Base-by-base conservation (phyloP, 1,284 basidiomycete species). In the Trametes polyzona region DNA sequence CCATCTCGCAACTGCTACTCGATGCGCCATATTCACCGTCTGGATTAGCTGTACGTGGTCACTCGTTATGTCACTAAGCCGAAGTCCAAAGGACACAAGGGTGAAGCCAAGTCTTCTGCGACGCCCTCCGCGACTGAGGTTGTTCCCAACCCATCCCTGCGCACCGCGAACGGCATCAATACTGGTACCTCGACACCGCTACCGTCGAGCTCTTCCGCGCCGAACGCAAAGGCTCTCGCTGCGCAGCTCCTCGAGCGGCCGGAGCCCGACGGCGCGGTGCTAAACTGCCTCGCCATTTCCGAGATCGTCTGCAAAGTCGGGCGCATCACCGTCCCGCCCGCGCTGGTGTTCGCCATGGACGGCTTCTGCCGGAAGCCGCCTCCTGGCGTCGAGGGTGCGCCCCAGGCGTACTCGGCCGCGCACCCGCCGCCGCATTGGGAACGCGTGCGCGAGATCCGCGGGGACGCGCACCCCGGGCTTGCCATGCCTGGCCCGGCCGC, bases 301-400 rank as follows among this genome's bases (percentile, higher is more conserved):
- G 83, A 86, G 60, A 70, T 85, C 50, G 90, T 88, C 67, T 92
- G 87, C 81, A 93, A 93, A 72, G 71, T 83, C 40, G 88, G 86
- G 0, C 79, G 91, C 1, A 83, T 92, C 58, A 93, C 90, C 11
- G 79, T 93, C 49, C 92, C 92, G 3, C 92, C 92, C 10, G 76
- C 74, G 2, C 59, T 90, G 54, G 78, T 81, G 9, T 68, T 87
- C 27, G 85, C 81, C 0, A 65, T 72, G 3, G 83, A 85, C 53
- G 87, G 86, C 0, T 81, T 85, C 65, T 74, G 75, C 27, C 70
- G 52, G 16, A 51, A 55, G 14, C 50, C 55, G 44, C 41, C 57
- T 52, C 4, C 11, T 39, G 14, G 33, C 44, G 4, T 37, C 47
- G 32, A 36, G 24, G 17, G 10, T 40, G 57, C 12, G 27, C 65